Percentiles rank a stretch among this genome's conserved stretches.
Conservation (phyloP, 2,329 filamentous ascomycete genomes). For the Diaporthe sp. region DNA sequence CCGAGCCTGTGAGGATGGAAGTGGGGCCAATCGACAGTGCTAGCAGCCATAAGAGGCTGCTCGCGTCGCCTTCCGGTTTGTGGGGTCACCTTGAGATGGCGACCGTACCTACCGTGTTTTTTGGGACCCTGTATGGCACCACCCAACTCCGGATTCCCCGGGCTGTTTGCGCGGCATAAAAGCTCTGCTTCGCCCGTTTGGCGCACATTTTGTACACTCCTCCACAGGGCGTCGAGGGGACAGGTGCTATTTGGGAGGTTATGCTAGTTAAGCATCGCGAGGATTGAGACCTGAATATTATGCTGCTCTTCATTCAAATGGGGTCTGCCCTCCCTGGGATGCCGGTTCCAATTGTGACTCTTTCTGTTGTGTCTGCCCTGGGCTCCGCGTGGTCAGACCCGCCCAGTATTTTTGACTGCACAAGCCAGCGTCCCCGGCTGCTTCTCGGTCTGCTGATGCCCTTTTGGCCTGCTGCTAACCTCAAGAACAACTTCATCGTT, state of each 20-base stretch:
- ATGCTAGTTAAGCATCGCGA: conserved; percentile 5
- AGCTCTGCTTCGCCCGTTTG: background rate
- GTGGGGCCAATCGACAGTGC: background rate
- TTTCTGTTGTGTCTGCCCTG: background rate
- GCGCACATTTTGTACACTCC: background rate
- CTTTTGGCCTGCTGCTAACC: background rate
- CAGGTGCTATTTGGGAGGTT: conserved; percentile 1
- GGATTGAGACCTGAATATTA: conserved; percentile 6
- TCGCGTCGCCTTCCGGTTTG: too few species aligned
- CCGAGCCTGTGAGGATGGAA: background rate
- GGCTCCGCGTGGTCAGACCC: too few species aligned
- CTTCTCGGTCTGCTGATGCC: background rate
- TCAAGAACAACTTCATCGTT: background rate
- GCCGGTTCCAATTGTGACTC: background rate
- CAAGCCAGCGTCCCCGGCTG: background rate
- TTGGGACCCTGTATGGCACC: background rate
- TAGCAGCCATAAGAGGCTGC: background rate
- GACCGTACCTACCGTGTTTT: too few species aligned
- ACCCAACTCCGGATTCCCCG: background rate
- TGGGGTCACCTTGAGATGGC: background rate
- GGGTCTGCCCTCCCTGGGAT: background rate
- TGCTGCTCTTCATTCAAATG: background rate
- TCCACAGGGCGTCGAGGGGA: background rate
- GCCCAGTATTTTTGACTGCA: background rate
- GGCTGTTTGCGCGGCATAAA: background rate